These are phyloP conservation scores for Hyphodiscus hymeniophilus DNA, from an alignment of 495 filamentous ascomycete species.

Conservation along the genomic window DNA sequence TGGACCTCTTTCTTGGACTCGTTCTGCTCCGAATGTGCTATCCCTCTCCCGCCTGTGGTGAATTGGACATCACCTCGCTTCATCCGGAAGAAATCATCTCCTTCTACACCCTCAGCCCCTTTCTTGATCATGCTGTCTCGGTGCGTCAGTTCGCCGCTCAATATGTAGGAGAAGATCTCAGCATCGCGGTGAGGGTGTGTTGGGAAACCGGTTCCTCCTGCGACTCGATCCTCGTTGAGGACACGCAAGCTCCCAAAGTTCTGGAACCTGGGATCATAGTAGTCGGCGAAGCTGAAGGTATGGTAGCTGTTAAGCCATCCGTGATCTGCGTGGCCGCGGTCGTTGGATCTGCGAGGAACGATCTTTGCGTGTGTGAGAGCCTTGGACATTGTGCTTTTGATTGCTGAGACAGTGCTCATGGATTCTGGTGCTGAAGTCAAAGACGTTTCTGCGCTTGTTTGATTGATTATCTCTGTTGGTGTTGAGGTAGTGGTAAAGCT, in stretches of 20 bases:
- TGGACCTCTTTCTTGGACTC: slow-evolving; percentile 58
- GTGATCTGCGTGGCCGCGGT: slow-evolving; percentile 66
- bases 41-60: slow-evolving; percentile 69
- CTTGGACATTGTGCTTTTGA: slow-evolving; percentile 40
- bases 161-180: slow-evolving; percentile 78
- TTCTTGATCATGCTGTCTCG: slow-evolving; percentile 64
- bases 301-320: slow-evolving; percentile 83
- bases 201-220: slow-evolving; percentile 59
- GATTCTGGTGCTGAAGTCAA: not conserved
- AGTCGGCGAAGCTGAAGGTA: slow-evolving; percentile 71
- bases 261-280: slow-evolving; percentile 56
- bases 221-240: slow-evolving; percentile 76
- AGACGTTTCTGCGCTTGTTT: slow-evolving; percentile 6
- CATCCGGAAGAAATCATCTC: slow-evolving; percentile 59
- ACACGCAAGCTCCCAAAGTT: slow-evolving; percentile 66
- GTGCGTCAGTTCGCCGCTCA: slow-evolving; percentile 73
- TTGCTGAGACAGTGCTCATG: slow-evolving; percentile 17
- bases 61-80: slow-evolving; percentile 75
- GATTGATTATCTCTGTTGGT: not conserved
- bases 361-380: slow-evolving; percentile 55
- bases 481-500: slow-evolving; percentile 11
- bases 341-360: slow-evolving; percentile 47
- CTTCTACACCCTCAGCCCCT: slow-evolving; percentile 37
- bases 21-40: slow-evolving; percentile 71
- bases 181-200: slow-evolving; percentile 75